phyloP scores from a whole-genome alignment of 768 basidiomycete genomes.

The Boletus eberwhitei region DNA sequence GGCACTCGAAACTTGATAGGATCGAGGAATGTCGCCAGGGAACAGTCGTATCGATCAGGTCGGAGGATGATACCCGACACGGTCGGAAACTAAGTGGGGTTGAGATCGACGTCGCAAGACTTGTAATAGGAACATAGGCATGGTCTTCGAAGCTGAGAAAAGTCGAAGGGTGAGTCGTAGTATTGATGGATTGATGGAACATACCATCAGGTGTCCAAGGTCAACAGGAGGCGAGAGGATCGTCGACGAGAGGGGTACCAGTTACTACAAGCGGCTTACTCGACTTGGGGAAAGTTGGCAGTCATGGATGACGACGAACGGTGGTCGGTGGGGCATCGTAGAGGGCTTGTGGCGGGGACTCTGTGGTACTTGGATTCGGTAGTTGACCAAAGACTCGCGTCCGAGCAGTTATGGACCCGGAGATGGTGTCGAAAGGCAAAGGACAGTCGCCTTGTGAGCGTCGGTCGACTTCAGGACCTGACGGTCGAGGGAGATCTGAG shows the following conservation, averaged over 20 bases:
- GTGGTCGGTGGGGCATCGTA: no score
- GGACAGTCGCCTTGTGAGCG: background rate
- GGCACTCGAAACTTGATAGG: background rate
- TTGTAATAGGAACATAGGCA: background rate
- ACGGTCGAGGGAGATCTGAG: background rate
- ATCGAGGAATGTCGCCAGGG: background rate
- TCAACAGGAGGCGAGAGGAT: background rate
- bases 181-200: background rate
- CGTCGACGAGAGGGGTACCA: background rate
- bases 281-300: background rate
- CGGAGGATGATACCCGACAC: background rate
- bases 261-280: background rate
- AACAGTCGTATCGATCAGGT: background rate
- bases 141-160: background rate
- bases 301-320: background rate
- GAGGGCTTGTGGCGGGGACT: background rate
- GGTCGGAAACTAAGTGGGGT: background rate
- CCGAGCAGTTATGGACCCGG: background rate
- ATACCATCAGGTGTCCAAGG: background rate
- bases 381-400: background rate
- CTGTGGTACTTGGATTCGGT: background rate
- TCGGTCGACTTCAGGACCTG: background rate
- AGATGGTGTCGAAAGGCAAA: background rate
- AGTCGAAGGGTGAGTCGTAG: background rate
- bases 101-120: background rate